Evolutionary conservation across 2,329 filamentous ascomycete species (phyloP).

Genomic region (Penicillium sp.): DNA sequence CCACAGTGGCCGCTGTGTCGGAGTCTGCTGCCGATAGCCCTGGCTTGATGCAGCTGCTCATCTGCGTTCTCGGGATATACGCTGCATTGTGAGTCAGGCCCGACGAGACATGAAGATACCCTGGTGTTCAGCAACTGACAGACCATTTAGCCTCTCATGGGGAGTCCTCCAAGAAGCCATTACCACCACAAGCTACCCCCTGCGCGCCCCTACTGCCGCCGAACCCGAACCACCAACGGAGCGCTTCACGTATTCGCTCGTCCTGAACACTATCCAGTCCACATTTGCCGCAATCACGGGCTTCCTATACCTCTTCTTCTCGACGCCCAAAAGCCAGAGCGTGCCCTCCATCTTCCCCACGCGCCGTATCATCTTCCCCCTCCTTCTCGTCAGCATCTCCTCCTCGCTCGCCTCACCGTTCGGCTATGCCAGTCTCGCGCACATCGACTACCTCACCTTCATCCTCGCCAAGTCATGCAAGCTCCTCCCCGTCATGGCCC

Average conservation of each 20-base stretch:
- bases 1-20: conserved; percentile 23
- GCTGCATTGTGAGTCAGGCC: conserved; percentile 74
- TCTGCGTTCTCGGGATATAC: conserved; percentile 95
- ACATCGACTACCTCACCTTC: conserved; percentile 98
- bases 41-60: conserved; percentile 72
- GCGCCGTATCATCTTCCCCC: conserved; percentile 70
- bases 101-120: background rate
- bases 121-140: conserved; percentile 4
- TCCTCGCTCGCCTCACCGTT: conserved; percentile 91
- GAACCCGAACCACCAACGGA: conserved; percentile 52
- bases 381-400: conserved; percentile 83
- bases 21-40: conserved; percentile 45
- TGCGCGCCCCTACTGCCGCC: conserved; percentile 52
- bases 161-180: conserved; percentile 95
- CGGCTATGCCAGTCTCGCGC: conserved; percentile 85
- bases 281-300: conserved; percentile 82
- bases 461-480: conserved; percentile 98
- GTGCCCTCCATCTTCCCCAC: conserved; percentile 70
- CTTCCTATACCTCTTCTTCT: conserved; percentile 72
- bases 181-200: conserved; percentile 84
- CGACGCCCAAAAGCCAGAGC: conserved; percentile 58
- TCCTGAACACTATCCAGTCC: conserved; percentile 95
- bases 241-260: conserved; percentile 89
- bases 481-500: conserved; percentile 95
- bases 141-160: conserved; percentile 74